These are phyloP conservation scores for Aspergillus melleus DNA, from an alignment of 2,329 filamentous ascomycete genomes.

Conservation along the genomic window DNA sequence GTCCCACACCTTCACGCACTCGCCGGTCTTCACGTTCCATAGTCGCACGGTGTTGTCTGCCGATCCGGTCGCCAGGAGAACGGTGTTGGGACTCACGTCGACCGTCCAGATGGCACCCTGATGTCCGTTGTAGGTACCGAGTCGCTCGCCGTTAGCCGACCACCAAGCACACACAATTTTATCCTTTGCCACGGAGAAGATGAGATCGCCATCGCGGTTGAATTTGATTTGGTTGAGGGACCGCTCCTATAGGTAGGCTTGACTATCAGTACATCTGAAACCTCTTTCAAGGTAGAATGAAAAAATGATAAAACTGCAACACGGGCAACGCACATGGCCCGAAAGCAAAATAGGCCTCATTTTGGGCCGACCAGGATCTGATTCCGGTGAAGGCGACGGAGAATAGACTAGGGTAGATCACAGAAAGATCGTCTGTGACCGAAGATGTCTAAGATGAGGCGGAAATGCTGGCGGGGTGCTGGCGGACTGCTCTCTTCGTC, in stretches of 20 bases:
- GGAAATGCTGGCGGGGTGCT: slow-evolving; percentile 25
- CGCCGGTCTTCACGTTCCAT: slow-evolving; percentile 93
- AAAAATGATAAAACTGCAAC: slow-evolving; percentile 8
- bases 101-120: slow-evolving; percentile 98
- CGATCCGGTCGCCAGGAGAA: slow-evolving; percentile 89
- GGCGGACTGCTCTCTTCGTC: slow-evolving; percentile 25
- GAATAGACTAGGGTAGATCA: slow-evolving; percentile 13
- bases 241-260: slow-evolving; percentile 62
- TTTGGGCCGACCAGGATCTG: slow-evolving; percentile 44
- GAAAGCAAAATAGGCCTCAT: slow-evolving; percentile 97
- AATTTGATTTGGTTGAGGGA: slow-evolving; percentile 95
- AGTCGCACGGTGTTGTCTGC: slow-evolving; percentile 98
- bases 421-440: slow-evolving; percentile 23
- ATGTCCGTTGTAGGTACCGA: slow-evolving; percentile 95
- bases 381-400: slow-evolving; percentile 19
- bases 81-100: slow-evolving; percentile 89
- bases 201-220: slow-evolving; percentile 91
- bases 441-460: slow-evolving; percentile 25
- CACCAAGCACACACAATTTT: slow-evolving; percentile 97
- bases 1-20: slow-evolving; percentile 95
- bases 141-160: slow-evolving; percentile 94
- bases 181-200: slow-evolving; percentile 95
- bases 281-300: background rate
- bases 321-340: slow-evolving; percentile 68
- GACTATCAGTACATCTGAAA: slow-evolving; percentile 18